phyloP scores from a whole-genome alignment of 352 stramenopile species.

The Blastocystis sp. region DNA sequence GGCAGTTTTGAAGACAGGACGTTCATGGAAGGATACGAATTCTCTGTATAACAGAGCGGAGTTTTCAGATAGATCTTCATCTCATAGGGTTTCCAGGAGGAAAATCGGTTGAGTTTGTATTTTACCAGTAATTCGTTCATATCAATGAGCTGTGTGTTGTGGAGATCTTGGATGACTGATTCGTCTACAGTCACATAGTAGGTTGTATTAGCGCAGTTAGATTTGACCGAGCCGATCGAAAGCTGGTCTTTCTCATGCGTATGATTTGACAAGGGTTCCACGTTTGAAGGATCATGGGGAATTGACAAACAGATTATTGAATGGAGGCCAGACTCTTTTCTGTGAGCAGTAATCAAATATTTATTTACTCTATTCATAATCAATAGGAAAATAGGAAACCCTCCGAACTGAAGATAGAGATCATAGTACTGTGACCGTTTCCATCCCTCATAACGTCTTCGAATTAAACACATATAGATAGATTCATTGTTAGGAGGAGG shows the following conservation, averaged over 20 bases:
- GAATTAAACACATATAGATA: constrained; percentile 46
- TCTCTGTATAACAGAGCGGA: not conserved
- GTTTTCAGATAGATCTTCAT: not conserved
- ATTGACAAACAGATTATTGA: constrained; percentile 12
- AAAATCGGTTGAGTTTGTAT: constrained; percentile 39
- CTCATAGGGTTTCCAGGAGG: constrained; percentile 46
- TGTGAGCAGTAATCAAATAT: constrained; percentile 22
- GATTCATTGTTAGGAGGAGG: constrained; percentile 1
- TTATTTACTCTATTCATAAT: constrained; percentile 1
- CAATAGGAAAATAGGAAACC: not conserved
- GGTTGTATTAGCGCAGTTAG: not conserved
- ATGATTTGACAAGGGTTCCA: not conserved
- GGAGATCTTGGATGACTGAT: not conserved
- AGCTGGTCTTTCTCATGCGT: not conserved
- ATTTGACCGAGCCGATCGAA: not conserved
- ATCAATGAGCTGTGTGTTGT: not conserved
- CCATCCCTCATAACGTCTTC: constrained; percentile 17
- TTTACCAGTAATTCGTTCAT: constrained; percentile 28
- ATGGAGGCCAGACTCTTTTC: constrained; percentile 4
- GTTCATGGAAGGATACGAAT: not conserved
- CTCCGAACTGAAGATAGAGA: constrained; percentile 31
- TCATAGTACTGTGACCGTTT: constrained; percentile 5
- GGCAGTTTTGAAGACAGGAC: constrained; percentile 20
- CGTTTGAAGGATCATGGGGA: not conserved
- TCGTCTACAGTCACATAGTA: not conserved